A percentile compares a stretch with the other conserved stretches of the same genome.
Conservation (phyloP, 2,329 filamentous ascomycete species). For the Venturiaceae sp. region DNA sequence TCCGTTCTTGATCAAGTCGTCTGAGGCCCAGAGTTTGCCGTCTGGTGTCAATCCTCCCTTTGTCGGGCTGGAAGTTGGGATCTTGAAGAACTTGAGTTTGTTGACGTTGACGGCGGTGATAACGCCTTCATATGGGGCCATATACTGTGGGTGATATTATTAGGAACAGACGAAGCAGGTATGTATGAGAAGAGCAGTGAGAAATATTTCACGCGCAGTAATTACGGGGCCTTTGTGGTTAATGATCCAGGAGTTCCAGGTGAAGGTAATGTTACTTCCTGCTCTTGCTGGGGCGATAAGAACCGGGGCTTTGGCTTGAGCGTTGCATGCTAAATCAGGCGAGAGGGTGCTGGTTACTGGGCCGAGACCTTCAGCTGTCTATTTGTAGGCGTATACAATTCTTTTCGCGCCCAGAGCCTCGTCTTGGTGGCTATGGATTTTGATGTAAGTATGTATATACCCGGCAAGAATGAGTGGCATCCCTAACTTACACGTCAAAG, state of each 20-base stretch:
- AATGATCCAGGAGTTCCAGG: not conserved
- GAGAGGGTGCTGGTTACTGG: not conserved
- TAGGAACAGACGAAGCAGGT: no score
- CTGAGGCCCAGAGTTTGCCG: conserved; percentile 21
- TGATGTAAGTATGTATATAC: no score
- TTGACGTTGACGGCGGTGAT: conserved; percentile 1
- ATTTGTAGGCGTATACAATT: not conserved
- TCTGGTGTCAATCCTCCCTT: not conserved
- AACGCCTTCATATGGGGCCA: conserved; percentile 4
- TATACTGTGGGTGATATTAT: no score
- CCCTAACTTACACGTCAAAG: no score
- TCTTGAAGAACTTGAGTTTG: conserved; percentile 8
- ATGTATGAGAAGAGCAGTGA: no score
- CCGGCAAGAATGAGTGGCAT: no score
- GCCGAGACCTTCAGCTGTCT: no score
- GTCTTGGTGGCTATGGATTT: not conserved
- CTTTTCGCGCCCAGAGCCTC: not conserved
- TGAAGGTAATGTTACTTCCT: not conserved
- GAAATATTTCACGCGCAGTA: no score
- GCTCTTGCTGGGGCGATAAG: not conserved
- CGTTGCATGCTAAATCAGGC: conserved; percentile 1
- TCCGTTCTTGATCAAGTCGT: conserved; percentile 31
- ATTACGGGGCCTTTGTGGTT: conserved; percentile 7
- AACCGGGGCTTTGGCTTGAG: not conserved
- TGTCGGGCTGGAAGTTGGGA: no score